Evolutionary conservation across 164 flowering plant genomes (phyloP).

Genomic region (Tinospora cordifolia): DNA sequence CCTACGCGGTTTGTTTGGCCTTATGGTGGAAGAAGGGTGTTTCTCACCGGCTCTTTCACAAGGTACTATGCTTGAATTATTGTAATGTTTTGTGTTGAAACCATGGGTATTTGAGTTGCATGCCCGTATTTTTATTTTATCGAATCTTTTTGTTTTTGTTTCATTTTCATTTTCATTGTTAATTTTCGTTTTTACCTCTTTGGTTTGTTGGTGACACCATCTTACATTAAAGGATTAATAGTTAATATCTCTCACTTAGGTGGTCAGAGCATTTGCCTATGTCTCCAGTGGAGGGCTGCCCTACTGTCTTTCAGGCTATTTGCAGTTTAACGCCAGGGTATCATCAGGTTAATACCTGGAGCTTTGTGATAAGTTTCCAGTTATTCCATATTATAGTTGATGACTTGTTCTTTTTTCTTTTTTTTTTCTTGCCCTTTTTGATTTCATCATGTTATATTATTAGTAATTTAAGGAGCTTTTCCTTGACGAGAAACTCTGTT

Average conservation of each 20-base stretch:
- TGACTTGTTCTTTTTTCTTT: neutral
- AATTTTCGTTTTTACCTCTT: neutral
- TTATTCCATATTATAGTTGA: neutral
- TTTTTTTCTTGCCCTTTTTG: slow-evolving; percentile 1
- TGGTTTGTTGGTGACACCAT: neutral
- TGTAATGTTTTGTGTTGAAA: neutral
- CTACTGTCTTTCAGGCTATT: slow-evolving; percentile 70
- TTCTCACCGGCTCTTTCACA: slow-evolving; percentile 42
- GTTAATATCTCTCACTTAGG: slow-evolving; percentile 27
- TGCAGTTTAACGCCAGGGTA: slow-evolving; percentile 63
- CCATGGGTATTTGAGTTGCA: too few relatives aligned
- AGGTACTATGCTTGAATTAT: slow-evolving; percentile 26
- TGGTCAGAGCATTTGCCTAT: slow-evolving; percentile 68
- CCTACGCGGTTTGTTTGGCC: slow-evolving; percentile 53
- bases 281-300: slow-evolving; percentile 88
- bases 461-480: neutral
- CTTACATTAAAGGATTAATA: neutral
- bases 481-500: neutral
- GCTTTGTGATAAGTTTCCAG: neutral
- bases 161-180: neutral
- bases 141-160: too few relatives aligned
- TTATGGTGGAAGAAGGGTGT: slow-evolving; percentile 54
- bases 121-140: too few relatives aligned
- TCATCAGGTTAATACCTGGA: slow-evolving; percentile 52
- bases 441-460: neutral